These are phyloP conservation scores for Triticum aestivum DNA, from an alignment of 176 grass and related monocot species.

Conservation along the genomic window DNA sequence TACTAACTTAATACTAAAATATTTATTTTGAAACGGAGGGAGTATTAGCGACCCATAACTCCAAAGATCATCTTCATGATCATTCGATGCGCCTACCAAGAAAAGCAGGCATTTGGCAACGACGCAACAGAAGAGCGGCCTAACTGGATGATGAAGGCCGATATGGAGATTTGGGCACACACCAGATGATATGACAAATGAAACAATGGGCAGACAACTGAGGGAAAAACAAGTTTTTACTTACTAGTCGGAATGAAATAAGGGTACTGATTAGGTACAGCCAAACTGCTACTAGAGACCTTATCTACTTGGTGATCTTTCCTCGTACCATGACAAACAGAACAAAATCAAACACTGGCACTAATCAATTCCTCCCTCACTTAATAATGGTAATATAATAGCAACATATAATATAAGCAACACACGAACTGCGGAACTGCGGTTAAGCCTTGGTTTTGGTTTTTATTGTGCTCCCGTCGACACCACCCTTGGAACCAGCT, in stretches of 20 bases:
- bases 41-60: background rate
- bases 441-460: conserved; percentile 29
- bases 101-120: background rate
- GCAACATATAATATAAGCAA: conserved; percentile 47
- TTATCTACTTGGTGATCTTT: conserved; percentile 42
- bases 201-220: background rate
- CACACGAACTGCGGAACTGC: conserved; percentile 33
- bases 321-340: conserved; percentile 21
- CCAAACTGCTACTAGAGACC: conserved; percentile 34
- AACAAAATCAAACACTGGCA: conserved; percentile 32
- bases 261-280: conserved; percentile 28
- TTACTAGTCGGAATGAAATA: conserved; percentile 28
- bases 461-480: conserved; percentile 30
- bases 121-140: background rate
- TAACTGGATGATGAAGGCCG: background rate
- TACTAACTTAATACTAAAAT: too few relatives aligned
- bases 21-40: too few relatives aligned
- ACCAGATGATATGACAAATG: background rate
- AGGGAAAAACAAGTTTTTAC: conserved; percentile 6
- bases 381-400: conserved; percentile 35
- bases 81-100: background rate
- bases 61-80: background rate
- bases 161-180: background rate
- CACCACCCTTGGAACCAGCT: conserved; percentile 32
- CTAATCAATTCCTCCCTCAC: conserved; percentile 33